Evolutionary conservation across 202 grass and related monocot genomes (phyloP).

Genomic region (Zizania palustris): DNA sequence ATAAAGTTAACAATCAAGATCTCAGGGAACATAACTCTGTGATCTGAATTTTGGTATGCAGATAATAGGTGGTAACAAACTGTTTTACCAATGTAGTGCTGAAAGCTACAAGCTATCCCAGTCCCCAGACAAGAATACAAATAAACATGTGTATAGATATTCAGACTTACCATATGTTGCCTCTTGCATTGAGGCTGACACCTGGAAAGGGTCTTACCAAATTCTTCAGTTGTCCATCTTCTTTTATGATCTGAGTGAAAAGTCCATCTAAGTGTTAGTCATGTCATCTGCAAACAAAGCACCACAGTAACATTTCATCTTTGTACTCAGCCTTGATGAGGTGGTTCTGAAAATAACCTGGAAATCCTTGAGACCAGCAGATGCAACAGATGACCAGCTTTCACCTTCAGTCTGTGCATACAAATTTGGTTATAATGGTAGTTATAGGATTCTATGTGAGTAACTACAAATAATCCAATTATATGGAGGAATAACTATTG

Average conservation of each 20-base stretch:
- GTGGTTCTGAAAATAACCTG: slow-evolving; percentile 64
- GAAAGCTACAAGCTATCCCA: slow-evolving; percentile 15
- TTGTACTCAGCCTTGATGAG: slow-evolving; percentile 17
- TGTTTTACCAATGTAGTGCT: background rate
- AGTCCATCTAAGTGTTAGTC: slow-evolving; percentile 22
- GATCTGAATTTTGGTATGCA: background rate
- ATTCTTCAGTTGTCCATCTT: slow-evolving; percentile 65
- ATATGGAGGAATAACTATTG: slow-evolving; percentile 7
- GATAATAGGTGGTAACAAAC: background rate
- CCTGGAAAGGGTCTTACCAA: slow-evolving; percentile 57
- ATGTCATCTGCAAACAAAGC: slow-evolving; percentile 8
- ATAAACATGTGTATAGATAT: slow-evolving; percentile 15
- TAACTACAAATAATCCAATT: background rate
- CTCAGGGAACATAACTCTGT: background rate
- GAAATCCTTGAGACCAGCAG: slow-evolving; percentile 68
- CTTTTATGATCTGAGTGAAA: slow-evolving; percentile 58
- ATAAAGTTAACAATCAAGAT: background rate
- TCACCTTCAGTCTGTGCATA: slow-evolving; percentile 57
- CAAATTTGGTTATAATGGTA: background rate
- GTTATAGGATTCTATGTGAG: background rate
- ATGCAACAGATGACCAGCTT: slow-evolving; percentile 72
- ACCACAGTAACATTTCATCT: slow-evolving; percentile 16
- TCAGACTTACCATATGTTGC: slow-evolving; percentile 63
- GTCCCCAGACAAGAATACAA: slow-evolving; percentile 20
- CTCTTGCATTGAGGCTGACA: slow-evolving; percentile 58